phyloP scores from a whole-genome alignment of 768 basidiomycete species.

The Termitomyces heimii region DNA sequence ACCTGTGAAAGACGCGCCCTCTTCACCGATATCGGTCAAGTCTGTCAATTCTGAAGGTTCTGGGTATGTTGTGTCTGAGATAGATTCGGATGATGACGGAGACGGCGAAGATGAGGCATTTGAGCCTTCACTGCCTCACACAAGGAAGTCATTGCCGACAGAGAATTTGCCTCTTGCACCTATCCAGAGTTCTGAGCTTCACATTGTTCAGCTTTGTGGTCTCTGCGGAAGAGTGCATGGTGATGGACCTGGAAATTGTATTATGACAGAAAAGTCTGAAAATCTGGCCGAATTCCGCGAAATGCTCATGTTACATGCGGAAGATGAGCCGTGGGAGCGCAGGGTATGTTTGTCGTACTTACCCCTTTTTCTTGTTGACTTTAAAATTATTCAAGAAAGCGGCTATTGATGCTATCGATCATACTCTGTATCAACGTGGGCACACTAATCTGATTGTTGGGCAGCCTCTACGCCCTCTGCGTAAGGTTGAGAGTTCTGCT shows the following conservation, averaged over 20 bases:
- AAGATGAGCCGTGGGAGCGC: constrained; percentile 60
- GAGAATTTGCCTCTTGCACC: constrained; percentile 9
- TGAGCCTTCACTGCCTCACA: constrained; percentile 10
- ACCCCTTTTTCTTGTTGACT: background rate
- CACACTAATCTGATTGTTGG: constrained; percentile 50
- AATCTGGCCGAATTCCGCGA: constrained; percentile 66
- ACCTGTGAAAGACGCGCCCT: constrained; percentile 1
- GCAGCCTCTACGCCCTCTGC: constrained; percentile 58
- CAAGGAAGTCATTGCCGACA: constrained; percentile 8
- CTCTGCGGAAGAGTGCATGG: constrained; percentile 56
- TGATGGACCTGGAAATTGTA: constrained; percentile 39
- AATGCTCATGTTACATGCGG: constrained; percentile 57
- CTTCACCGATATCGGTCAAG: constrained; percentile 9
- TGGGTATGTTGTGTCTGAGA: constrained; percentile 25
- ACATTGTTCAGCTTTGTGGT: constrained; percentile 36
- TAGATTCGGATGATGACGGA: constrained; percentile 19
- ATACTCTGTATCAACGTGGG: constrained; percentile 50
- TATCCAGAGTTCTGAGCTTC: constrained; percentile 12
- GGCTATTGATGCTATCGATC: constrained; percentile 68
- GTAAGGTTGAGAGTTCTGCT: constrained; percentile 3
- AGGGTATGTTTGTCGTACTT: constrained; percentile 37
- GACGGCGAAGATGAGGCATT: constrained; percentile 11
- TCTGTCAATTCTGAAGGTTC: constrained; percentile 25
- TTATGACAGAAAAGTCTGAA: constrained; percentile 59
- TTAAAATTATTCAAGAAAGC: constrained; percentile 30